Percentiles rank a stretch among this genome's conserved stretches.
These are phyloP conservation scores for Haematococcus lacustris DNA, from an alignment of 139 green algal species.

Conservation along the genomic window DNA sequence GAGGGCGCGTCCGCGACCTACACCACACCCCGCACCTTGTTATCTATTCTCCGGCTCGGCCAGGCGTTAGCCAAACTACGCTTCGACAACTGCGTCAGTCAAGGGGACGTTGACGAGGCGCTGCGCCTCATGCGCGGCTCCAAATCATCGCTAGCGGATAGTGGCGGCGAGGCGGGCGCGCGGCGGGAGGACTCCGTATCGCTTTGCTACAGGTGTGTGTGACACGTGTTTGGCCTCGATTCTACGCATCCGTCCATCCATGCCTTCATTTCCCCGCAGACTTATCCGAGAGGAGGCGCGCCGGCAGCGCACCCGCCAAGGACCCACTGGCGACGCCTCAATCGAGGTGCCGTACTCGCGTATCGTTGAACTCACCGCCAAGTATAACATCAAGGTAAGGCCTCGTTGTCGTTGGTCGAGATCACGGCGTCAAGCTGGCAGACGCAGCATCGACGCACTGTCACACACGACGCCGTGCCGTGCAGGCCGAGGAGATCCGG, in stretches of 20 bases:
- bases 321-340: neutral
- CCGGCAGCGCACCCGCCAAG: neutral
- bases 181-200: constrained; percentile 45
- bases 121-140: constrained; percentile 86
- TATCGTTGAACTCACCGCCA: constrained; percentile 27
- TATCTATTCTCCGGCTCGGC: constrained; percentile 87
- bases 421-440: neutral
- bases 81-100: constrained; percentile 26
- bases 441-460: neutral
- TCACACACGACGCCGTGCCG: neutral
- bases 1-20: constrained; percentile 56
- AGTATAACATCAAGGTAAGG: constrained; percentile 29
- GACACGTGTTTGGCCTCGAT: neutral
- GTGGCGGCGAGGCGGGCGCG: constrained; percentile 4
- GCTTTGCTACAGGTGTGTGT: constrained; percentile 36
- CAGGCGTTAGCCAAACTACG: constrained; percentile 46
- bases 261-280: neutral
- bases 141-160: constrained; percentile 9
- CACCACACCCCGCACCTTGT: constrained; percentile 91
- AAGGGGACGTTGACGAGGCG: constrained; percentile 91
- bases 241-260: neutral
- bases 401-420: neutral
- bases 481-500: constrained; percentile 45
- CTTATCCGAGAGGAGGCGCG: constrained; percentile 9
- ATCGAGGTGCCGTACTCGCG: constrained; percentile 15